Evolutionary conservation across 352 stramenopile genomes (phyloP).

Genomic region (Phytophthora kernoviae): DNA sequence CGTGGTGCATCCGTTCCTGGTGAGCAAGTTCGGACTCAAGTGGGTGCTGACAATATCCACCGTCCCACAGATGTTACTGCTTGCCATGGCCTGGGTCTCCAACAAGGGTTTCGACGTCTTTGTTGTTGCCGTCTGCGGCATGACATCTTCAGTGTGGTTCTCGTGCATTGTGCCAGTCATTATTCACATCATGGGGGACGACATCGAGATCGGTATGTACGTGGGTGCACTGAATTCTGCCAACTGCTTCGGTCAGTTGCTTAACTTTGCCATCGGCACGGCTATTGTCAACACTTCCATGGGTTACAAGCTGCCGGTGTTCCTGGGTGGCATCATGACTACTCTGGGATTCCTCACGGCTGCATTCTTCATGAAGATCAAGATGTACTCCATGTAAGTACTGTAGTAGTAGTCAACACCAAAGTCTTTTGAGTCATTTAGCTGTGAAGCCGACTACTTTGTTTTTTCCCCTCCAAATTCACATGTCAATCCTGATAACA

Average conservation of each 20-base stretch:
- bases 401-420: neutral
- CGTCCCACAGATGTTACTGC: conserved; percentile 49
- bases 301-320: conserved; percentile 38
- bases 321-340: conserved; percentile 30
- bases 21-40: conserved; percentile 46
- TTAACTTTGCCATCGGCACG: conserved; percentile 23
- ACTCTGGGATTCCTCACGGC: conserved; percentile 46
- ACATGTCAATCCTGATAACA: too few species aligned
- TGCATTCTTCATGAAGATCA: conserved; percentile 51
- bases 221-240: conserved; percentile 66
- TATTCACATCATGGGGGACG: conserved; percentile 25
- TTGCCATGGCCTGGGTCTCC: conserved; percentile 43
- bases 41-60: conserved; percentile 29
- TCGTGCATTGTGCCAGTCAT: conserved; percentile 22
- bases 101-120: conserved; percentile 41
- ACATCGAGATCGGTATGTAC: conserved; percentile 33
- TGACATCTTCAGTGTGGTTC: conserved; percentile 45
- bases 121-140: conserved; percentile 39
- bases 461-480: too few species aligned
- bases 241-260: conserved; percentile 41
- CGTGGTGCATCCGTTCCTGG: conserved; percentile 39
- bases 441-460: too few species aligned
- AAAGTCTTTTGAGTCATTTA: too few species aligned
- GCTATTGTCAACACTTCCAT: conserved; percentile 37
- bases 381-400: conserved; percentile 65